These are phyloP conservation scores for Mycena alexandri DNA, from an alignment of 768 basidiomycete species.

Conservation along the genomic window DNA sequence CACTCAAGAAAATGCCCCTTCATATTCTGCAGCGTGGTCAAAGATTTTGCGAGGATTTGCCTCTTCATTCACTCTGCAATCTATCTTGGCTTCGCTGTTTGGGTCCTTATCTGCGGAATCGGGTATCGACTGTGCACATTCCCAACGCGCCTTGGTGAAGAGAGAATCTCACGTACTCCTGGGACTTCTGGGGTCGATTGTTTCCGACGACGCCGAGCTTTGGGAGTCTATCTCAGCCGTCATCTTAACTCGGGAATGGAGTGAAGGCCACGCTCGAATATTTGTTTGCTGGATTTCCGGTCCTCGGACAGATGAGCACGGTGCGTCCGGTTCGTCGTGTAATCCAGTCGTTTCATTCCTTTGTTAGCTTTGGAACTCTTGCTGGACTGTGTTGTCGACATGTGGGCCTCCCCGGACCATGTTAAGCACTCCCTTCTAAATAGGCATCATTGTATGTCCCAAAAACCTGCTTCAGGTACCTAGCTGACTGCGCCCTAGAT, in stretches of 20 bases:
- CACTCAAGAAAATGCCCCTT: slow-evolving; percentile 35
- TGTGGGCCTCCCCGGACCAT: slow-evolving; percentile 84
- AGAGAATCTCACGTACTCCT: slow-evolving; percentile 68
- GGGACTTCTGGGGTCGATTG: slow-evolving; percentile 65
- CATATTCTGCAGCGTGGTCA: slow-evolving; percentile 67
- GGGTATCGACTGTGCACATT: slow-evolving; percentile 46
- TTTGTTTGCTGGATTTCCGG: slow-evolving; percentile 80
- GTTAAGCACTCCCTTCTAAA: slow-evolving; percentile 83
- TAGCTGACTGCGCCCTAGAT: slow-evolving; percentile 59
- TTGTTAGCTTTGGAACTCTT: slow-evolving; percentile 61
- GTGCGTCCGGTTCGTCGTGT: slow-evolving; percentile 36
- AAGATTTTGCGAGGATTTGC: slow-evolving; percentile 59
- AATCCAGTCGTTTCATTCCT: slow-evolving; percentile 8
- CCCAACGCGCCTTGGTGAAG: slow-evolving; percentile 59
- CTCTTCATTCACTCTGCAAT: slow-evolving; percentile 66
- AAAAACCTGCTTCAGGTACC: background rate
- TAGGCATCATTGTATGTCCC: slow-evolving; percentile 77
- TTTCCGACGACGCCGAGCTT: slow-evolving; percentile 58
- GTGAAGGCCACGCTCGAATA: slow-evolving; percentile 67
- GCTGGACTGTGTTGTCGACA: slow-evolving; percentile 62
- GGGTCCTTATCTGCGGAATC: slow-evolving; percentile 55
- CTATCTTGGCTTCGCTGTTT: slow-evolving; percentile 72
- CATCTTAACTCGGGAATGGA: slow-evolving; percentile 71
- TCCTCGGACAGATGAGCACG: slow-evolving; percentile 49
- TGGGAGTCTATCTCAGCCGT: slow-evolving; percentile 65